Base-by-base conservation (phyloP, 768 basidiomycete genomes). In the Lactarius trivialis region DNA sequence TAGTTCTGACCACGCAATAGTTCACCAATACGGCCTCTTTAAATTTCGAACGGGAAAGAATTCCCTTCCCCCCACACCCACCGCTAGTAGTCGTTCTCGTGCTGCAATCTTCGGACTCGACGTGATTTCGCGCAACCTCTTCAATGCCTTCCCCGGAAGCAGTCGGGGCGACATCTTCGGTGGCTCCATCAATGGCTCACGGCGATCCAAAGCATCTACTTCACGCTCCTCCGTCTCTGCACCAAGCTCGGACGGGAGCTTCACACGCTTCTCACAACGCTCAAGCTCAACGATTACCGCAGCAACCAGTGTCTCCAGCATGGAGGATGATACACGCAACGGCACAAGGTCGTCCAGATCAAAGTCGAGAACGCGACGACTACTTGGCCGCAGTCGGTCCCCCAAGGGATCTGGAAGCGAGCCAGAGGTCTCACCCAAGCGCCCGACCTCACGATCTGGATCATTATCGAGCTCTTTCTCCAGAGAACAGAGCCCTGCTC, bases 21-120 rank as follows among this genome's bases (percentile, higher is more conserved):
- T 93, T 59, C 89, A 94, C 69, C 90, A 91, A 71, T 93, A 85
- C 63, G 92, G 93, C 17, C 75, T 97, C 57, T 96, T 94, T 76
- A 87, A 90, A 70, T 94, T 95, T 73, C 82, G 82, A 32, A 92
- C 92, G 0, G 86, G 85, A 34, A 83, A 81, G 57, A 86, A 77
- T 48, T 86, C 94, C 26, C 74, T 81, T n/a, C 94, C 95, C 6
- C 82, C 86, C 2, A 98, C 94, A 0, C 95, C 94, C 4, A 91
- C 90, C 0, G 82, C 85, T 0, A 83, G 79, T 51, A 82, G 85
- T n/a, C 85, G 89, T 41, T 79, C 82, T 19, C 78, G 83, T 65
- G 89, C 86, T 2, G 85, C 88, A n/a, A 91, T 93, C 55, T 93
- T 96, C 70, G 86, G 90, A 36, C 79, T 98, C 56, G 94, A 98